Base-by-base conservation (phyloP, 1,139 yeast species). In the Nakaseomyces kungkrabaensis region DNA sequence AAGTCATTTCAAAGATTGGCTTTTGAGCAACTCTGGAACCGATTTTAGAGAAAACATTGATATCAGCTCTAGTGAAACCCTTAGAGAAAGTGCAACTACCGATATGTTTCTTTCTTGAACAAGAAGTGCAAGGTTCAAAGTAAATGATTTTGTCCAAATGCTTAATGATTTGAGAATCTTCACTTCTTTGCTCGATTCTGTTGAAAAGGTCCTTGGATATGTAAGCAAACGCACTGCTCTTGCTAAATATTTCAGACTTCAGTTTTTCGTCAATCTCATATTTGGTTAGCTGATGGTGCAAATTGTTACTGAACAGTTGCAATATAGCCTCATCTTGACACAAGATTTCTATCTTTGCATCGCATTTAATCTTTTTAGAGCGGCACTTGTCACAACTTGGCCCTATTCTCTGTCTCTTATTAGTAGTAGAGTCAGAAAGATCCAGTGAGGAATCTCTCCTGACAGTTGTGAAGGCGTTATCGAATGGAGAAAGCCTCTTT, bases 331-430 rank as follows among this genome's bases (percentile, higher is more conserved):
- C 62, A 13, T 49, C 52, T 7, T 47, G 45, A 6, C 51, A 47
- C 22, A 60, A 47, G 29, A 54, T 50, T 31, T 57, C 66, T 11
- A 82, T 79, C 56, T 76, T 81, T 1, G 90, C 87, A 60, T 83
- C 81, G 67, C 92, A 84, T 65, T 82, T 84, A 52, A 82, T 85
- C 65, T 84, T 84, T 53, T 87, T 74, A n/a, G 76, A 63, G 48
- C 89, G 72, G 63, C 92, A 84, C 43, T 77, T 70, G 63, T 84
- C 90, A 66, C 92, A 84, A 46, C 85, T 79, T 8, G 90, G 90
- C 0, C 92, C 90, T 25, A 78, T 71, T 53, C 92, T 69, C 65
- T 84, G 90, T 56, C 85, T 65, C 75, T 74, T 62, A 7, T 37
- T 43, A 22, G 26, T 34, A 5, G 26, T 11, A 9, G 29, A 11